A percentile compares a stretch with the other conserved stretches of the same genome.
Evolutionary conservation across 352 stramenopile species (phyloP).

Genomic region (Globisporangium nunn): DNA sequence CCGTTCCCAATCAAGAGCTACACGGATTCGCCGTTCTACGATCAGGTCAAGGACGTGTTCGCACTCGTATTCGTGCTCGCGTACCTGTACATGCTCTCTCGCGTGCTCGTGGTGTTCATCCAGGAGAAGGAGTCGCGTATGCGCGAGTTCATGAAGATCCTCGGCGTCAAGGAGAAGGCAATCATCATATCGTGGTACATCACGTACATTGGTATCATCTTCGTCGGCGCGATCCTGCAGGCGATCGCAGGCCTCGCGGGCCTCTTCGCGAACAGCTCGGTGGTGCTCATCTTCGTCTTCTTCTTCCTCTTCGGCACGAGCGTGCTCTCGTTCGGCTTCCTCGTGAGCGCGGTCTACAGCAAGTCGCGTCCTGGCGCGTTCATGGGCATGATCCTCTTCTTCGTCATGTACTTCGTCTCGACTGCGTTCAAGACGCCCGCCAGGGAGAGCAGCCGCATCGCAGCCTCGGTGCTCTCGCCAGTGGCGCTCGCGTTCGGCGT

Average conservation of each 20-base stretch:
- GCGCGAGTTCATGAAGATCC: conserved; percentile 86
- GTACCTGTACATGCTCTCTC: conserved; percentile 84
- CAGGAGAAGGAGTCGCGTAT: conserved; percentile 86
- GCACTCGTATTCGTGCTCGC: conserved; percentile 85
- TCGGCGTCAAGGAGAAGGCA: conserved; percentile 79
- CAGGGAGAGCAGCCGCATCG: conserved; percentile 25
- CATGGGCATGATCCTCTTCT: conserved; percentile 44
- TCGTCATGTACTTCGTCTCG: conserved; percentile 74
- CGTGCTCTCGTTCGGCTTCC: conserved; percentile 40
- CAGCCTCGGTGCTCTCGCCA: conserved; percentile 46
- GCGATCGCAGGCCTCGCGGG: conserved; percentile 28
- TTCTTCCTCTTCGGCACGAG: conserved; percentile 62
- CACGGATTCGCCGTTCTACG: conserved; percentile 48
- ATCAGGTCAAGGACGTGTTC: conserved; percentile 46
- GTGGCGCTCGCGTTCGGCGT: conserved; percentile 65
- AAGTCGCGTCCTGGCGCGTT: conserved; percentile 39
- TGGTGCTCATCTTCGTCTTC: conserved; percentile 25
- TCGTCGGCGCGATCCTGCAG: conserved; percentile 54
- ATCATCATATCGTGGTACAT: conserved; percentile 77
- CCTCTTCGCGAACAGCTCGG: conserved; percentile 27
- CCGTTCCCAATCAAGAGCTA: conserved; percentile 39
- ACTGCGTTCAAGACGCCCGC: conserved; percentile 22
- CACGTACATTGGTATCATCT: conserved; percentile 80
- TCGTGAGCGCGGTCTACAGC: conserved; percentile 74
- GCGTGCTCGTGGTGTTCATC: conserved; percentile 79